Conservation (phyloP, 2,329 filamentous ascomycete species). For the Talaromyces marneffei region DNA sequence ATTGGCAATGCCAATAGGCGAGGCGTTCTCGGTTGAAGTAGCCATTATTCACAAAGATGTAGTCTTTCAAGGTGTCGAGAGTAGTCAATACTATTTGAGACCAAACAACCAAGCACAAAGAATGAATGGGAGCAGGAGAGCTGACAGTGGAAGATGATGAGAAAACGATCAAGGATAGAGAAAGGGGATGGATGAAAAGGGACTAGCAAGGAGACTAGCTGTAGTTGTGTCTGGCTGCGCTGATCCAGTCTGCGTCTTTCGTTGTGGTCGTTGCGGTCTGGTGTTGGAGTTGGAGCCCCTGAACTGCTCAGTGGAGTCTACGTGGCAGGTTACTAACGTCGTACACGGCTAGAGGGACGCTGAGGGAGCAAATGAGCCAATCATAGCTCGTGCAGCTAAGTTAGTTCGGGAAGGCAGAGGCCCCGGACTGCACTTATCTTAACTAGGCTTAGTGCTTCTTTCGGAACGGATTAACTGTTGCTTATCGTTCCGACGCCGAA, state of each 20-base stretch:
- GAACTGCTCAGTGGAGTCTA: neutral
- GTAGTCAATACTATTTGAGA: neutral
- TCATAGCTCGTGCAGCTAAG: constrained; percentile 12
- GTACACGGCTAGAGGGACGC: constrained; percentile 9
- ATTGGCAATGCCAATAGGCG: constrained; percentile 69
- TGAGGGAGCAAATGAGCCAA: constrained; percentile 14
- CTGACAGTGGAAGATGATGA: neutral
- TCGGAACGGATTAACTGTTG: constrained; percentile 24
- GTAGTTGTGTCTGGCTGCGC: neutral
- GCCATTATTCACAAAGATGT: constrained; percentile 44
- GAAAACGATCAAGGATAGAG: neutral
- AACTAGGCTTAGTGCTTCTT: constrained; percentile 19
- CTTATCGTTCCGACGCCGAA: constrained; percentile 22
- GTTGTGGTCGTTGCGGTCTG: neutral
- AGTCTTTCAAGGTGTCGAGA: neutral
- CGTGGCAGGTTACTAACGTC: neutral
- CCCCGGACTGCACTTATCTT: constrained; percentile 28
- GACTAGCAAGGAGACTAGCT: constrained; percentile 5
- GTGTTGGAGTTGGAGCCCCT: constrained; percentile 1
- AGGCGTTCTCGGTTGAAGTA: constrained; percentile 50
- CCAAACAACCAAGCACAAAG: neutral
- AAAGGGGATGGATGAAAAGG: constrained; percentile 1
- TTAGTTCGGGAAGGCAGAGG: constrained; percentile 20
- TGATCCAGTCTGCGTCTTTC: neutral
- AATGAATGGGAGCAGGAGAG: neutral